Base-by-base conservation (phyloP, 345 rosid species). In the Reutealis trisperma region DNA sequence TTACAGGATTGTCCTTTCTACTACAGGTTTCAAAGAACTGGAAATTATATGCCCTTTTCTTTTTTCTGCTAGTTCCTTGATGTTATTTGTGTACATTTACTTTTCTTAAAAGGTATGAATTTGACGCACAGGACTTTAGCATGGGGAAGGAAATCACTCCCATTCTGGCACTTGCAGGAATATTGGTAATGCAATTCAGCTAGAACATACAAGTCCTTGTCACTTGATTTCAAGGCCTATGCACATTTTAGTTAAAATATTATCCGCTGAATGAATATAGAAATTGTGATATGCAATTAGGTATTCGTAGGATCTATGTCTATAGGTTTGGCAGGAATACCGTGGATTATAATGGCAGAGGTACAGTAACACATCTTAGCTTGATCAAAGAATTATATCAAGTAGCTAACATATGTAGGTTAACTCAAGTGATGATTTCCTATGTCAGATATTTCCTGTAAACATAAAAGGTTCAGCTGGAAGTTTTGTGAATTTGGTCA, bases 401-500 rank as follows among this genome's bases (percentile, higher is more conserved):
- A 10, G 27, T 4, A 18, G n/a, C 8, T 52, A 9, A 54, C 51
- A 45, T 45, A 8, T 45, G 13, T 12, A 45, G 51, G 22, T 18
- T 70, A 18, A 54, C 4, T 9, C 13, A 52, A 18, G 7, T 70
- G 16, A 2, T 22, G 32, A 0, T 55, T 2, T 76, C 16, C 1
- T 45, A 8, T 27, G 0, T 25, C 58, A 88, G 92, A 80, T 88
- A 72, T 87, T 85, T 49, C 91, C 92, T 14, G 64, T 88, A 25
- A 85, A 87, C 60, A 15, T 88, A 13, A 86, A 88, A 77, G 92
- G 86, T 57, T 41, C 74, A 18, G 90, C 85, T 0, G 92, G 90
- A 73, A 87, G 90, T 72, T 69, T 88, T 11, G 83, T 81, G 30
- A 82, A 83, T 2, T 69, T 85, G 0, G 80, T 81, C 8, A 84